Conservation (phyloP, 2,329 filamentous ascomycete genomes). For the Fusarium sp. region DNA sequence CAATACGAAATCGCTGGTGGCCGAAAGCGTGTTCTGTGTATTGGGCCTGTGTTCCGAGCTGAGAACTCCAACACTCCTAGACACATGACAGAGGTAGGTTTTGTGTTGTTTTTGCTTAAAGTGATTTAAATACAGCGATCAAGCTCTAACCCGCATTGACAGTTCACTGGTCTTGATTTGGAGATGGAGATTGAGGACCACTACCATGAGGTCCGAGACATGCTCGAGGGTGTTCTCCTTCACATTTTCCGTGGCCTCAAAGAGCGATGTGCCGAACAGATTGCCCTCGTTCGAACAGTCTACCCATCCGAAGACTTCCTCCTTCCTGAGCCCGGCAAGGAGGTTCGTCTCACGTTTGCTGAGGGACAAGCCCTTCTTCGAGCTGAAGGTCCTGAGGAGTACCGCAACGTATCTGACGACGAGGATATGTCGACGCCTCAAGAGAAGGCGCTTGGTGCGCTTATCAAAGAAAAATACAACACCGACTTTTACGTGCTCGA, state of each 20-base stretch:
- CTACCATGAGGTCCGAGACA: conserved; percentile 70
- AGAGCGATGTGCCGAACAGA: conserved; percentile 73
- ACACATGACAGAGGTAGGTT: conserved; percentile 69
- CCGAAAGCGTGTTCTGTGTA: conserved; percentile 79
- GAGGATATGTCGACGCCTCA: conserved; percentile 84
- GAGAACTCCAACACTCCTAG: conserved; percentile 85
- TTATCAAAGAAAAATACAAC: conserved; percentile 87
- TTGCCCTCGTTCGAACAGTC: conserved; percentile 74
- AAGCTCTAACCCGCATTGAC: too few species aligned
- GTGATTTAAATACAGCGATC: neutral
- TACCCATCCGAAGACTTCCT: conserved; percentile 83
- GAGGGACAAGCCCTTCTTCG: conserved; percentile 81
- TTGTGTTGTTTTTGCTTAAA: too few species aligned
- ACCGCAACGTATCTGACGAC: conserved; percentile 73
- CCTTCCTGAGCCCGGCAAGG: conserved; percentile 76
- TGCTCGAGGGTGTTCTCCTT: conserved; percentile 78
- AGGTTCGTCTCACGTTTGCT: conserved; percentile 78
- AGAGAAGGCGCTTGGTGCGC: conserved; percentile 86
- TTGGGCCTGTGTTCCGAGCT: conserved; percentile 85
- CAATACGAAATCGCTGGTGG: conserved; percentile 85
- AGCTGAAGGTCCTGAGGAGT: conserved; percentile 75
- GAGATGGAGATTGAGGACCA: too few species aligned
- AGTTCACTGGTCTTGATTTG: too few species aligned
- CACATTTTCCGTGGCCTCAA: conserved; percentile 81
- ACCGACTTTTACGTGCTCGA: conserved; percentile 98